These are phyloP conservation scores for Aspergillus sparsus DNA, from an alignment of 495 filamentous ascomycete genomes.

Conservation along the genomic window DNA sequence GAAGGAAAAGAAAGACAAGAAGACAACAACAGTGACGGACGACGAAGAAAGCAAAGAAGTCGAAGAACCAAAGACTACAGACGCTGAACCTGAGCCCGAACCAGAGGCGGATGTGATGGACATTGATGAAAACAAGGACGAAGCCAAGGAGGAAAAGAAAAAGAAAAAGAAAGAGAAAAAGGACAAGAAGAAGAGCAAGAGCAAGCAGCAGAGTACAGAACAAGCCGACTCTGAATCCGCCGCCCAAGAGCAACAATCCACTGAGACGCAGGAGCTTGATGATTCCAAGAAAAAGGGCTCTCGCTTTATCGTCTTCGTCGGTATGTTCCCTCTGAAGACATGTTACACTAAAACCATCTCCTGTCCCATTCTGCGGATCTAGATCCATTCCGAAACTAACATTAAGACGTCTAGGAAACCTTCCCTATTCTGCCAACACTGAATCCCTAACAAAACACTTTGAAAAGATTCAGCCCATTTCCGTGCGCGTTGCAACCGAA, in stretches of 20 bases:
- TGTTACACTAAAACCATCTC: no score
- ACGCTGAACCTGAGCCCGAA: conserved; percentile 8
- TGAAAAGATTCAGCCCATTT: conserved; percentile 66
- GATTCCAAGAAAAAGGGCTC: conserved; percentile 43
- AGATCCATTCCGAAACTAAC: neutral
- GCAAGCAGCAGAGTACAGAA: conserved; percentile 24
- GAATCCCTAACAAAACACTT: conserved; percentile 73
- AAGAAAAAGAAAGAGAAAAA: conserved; percentile 19
- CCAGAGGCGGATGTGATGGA: conserved; percentile 12
- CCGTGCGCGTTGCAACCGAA: conserved; percentile 74
- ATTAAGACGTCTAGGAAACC: conserved; percentile 62
- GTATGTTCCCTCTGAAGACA: conserved; percentile 38
- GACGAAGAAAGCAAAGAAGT: conserved; percentile 24
- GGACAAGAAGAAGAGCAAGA: conserved; percentile 18
- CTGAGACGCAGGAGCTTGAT: conserved; percentile 18
- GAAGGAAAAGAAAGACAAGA: conserved; percentile 25
- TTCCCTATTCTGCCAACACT: conserved; percentile 78
- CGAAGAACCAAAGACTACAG: conserved; percentile 16
- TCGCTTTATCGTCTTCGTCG: conserved; percentile 85
- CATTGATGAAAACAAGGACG: conserved; percentile 2
- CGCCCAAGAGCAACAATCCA: conserved; percentile 24
- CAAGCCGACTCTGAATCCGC: conserved; percentile 17
- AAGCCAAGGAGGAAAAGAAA: conserved; percentile 14
- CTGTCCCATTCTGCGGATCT: neutral
- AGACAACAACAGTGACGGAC: conserved; percentile 17